A percentile compares a stretch with the other conserved stretches of the same genome.
Evolutionary conservation across 2,329 filamentous ascomycete species (phyloP).

Genomic region (Fusarium sp.): DNA sequence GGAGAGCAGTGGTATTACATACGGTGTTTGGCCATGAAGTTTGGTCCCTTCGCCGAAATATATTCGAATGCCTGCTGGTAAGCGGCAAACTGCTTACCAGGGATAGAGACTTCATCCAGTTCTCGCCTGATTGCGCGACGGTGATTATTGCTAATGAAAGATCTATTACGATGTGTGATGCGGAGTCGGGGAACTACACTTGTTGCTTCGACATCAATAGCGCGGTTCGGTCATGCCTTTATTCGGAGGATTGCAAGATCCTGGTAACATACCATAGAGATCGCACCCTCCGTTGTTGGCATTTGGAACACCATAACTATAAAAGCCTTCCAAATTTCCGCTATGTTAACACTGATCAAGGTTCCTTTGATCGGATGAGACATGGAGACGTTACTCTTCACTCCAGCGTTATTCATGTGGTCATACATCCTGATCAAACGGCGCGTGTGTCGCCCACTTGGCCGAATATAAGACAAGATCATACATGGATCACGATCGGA

Average conservation of each 20-base stretch:
- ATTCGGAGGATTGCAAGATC: neutral
- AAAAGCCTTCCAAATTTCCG: accelerated
- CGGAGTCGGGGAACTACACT: accelerated
- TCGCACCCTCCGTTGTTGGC: accelerated
- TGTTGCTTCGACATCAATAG: accelerated
- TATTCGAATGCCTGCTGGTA: neutral
- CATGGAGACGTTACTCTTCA: neutral
- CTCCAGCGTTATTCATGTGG: neutral
- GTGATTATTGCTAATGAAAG: accelerated
- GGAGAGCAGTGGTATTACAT: neutral
- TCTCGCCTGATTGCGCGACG: neutral
- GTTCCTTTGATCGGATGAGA: accelerated
- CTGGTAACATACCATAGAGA: accelerated
- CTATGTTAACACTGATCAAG: accelerated
- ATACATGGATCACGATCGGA: neutral
- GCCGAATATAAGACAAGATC: too few relatives aligned
- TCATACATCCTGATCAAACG: accelerated
- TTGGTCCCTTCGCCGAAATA: accelerated
- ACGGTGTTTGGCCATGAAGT: accelerated
- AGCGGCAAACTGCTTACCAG: accelerated
- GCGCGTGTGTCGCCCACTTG: too few relatives aligned
- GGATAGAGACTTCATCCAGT: too few relatives aligned
- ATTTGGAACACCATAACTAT: neutral
- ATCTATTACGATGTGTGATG: accelerated
- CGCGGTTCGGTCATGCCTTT: neutral